Evolutionary conservation across 305 asterid species (phyloP), one percentile per base, ranked within the genome.

Genomic region (Fraxinus greggii): DNA sequence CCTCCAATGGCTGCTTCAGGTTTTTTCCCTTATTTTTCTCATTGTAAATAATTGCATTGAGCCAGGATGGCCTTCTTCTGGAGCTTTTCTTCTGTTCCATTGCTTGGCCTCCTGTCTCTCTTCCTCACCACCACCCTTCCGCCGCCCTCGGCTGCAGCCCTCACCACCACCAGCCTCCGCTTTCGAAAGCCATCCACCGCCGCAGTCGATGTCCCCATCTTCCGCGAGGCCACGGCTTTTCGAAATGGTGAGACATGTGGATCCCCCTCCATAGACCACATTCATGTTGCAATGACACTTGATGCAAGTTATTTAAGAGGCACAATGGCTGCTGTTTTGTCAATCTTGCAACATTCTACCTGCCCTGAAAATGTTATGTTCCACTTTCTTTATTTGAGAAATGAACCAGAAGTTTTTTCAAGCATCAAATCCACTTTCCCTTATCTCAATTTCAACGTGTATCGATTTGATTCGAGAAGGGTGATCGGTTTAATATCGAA

Each of bases 201-300:
- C 24, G 24, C 29, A 23, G 28, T 19, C 24, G 28, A 38, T 42
- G 21, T 63, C 31, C 82, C 85, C 2, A 48, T 78, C 42, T 89
- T 89, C 42, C 88, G 85, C 1, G 92, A 89, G 54, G 92, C 92
- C 40, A 94, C 93, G 1, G 92, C 91, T n/a, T 90, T 92, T 67
- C 91, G 85, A 29, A 92, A 92, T 29, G 92, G 91, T 1, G 87
- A 76, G 4, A 45, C 85, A 0, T 90, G 94, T 26, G 73, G 73
- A 7, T 3, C 36, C 73, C 19, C 36, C 73, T 9, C 73, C 73
- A 1, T 26, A 77, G 42, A 29, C 67, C 84, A 48, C 75, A 87
- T 92, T 24, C 93, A 93, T 72, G 86, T 90, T n/a, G 93, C 94
- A 36, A 93, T 92, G 96, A 93, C 97, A 29, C 90, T 93, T 26